A percentile compares a stretch with the other conserved stretches of the same genome.
These are phyloP conservation scores for Starmerella geochares DNA, from an alignment of 805 yeast species.

Conservation along the genomic window DNA sequence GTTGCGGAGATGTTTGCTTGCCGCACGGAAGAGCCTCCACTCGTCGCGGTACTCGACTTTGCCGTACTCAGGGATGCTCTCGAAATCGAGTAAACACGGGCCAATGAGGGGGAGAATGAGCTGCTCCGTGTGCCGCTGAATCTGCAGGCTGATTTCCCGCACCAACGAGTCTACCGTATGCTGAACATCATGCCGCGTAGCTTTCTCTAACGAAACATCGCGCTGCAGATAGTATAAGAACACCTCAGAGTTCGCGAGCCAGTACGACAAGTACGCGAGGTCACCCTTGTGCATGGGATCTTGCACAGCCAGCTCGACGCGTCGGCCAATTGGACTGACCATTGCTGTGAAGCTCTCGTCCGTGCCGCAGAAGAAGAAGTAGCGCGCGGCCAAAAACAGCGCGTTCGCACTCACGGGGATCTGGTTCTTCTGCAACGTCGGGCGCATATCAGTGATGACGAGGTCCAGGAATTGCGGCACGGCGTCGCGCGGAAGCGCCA, in stretches of 20 bases:
- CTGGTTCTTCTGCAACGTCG: slow-evolving; percentile 32
- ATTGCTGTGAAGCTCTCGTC: slow-evolving; percentile 23
- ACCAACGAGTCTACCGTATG: slow-evolving; percentile 16
- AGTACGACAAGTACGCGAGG: slow-evolving; percentile 50
- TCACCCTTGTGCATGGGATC: slow-evolving; percentile 30
- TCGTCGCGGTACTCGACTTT: slow-evolving; percentile 66
- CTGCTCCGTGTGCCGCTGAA: slow-evolving; percentile 13
- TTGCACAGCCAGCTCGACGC: slow-evolving; percentile 30
- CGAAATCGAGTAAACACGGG: slow-evolving; percentile 45
- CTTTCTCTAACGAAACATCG: slow-evolving; percentile 40
- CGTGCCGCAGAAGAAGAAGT: slow-evolving; percentile 33
- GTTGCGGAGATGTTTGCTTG: slow-evolving; percentile 15
- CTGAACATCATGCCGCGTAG: slow-evolving; percentile 25
- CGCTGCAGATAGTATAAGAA: slow-evolving; percentile 66
- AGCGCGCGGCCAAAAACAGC: slow-evolving; percentile 34
- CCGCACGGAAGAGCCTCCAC: slow-evolving; percentile 51
- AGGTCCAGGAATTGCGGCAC: slow-evolving; percentile 34
- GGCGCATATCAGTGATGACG: slow-evolving; percentile 31
- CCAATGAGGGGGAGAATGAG: slow-evolving; percentile 22
- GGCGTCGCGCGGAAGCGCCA: slow-evolving; percentile 32
- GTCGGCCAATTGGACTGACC: slow-evolving; percentile 29
- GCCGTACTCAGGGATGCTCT: slow-evolving; percentile 72
- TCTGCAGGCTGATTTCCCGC: slow-evolving; percentile 6
- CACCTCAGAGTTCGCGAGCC: slow-evolving; percentile 75
- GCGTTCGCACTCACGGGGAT: slow-evolving; percentile 38